Evolutionary conservation across 768 basidiomycete species (phyloP), one percentile per base, ranked within the genome.

Genomic region (Boletus vinaceobasis): DNA sequence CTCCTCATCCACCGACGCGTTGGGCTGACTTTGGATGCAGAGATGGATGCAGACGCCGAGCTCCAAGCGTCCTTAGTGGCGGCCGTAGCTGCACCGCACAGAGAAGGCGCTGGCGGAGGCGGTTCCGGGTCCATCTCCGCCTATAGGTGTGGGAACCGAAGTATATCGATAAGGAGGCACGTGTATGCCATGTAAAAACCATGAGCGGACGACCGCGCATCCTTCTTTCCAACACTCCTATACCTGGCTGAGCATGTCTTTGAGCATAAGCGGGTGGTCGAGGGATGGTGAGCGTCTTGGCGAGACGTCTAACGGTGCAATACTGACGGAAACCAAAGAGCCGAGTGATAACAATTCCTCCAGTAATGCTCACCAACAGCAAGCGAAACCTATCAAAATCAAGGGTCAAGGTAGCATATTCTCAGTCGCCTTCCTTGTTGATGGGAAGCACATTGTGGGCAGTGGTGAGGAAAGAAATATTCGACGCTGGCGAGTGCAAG

Each of bases 91-190:
- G n/a, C n/a, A n/a, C n/a, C n/a, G n/a, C n/a, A n/a, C n/a, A n/a
- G n/a, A 23, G 67, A 61, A 4, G 63, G 45, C 2, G 14, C 45
- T 21, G 46, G 53, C 9, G 57, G 56, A 37, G 60, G 65, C n/a
- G 49, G 65, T 26, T 71, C 69, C 9, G 56, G 60, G 4, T 60
- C 59, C 42, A 53, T 56, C 29, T 59, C 57, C 36, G 2, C 17
- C 36, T 15, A 37, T 36, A 13, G 35, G 37, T 38, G 37, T 38
- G 37, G n/a, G 37, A 38, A 38, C 17, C 4, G 9, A 19, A n/a
- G 17, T n/a, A n/a, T n/a, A 38, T 38, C 15, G n/a, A n/a, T 38
- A 38, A 38, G 37, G n/a, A 38, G 7, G 7, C n/a, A 38, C 17
- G 17, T 38, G 37, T n/a, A n/a, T 8, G 37, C n/a, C n/a, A 19